Base-by-base conservation (phyloP, 2,329 filamentous ascomycete genomes). In the Zymoseptoria brevis region DNA sequence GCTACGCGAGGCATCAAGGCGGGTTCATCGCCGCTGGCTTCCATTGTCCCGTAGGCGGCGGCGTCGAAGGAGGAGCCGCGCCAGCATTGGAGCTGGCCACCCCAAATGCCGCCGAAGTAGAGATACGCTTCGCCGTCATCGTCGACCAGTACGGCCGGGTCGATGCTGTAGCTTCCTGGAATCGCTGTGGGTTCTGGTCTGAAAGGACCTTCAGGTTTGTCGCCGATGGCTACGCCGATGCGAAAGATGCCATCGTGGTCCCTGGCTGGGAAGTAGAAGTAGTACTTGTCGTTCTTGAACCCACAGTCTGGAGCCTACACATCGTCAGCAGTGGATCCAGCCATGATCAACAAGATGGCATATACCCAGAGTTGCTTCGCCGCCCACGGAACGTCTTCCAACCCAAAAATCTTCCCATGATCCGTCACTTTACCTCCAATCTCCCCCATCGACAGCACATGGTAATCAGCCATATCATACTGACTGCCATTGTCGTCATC, bases 401-500 rank as follows among this genome's bases (percentile, higher is more conserved):
- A 77, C 57, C 78, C 79, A 49, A 93, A 81, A 13, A 81, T 87
- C 54, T 88, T 79, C 67, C 88, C 88, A 75, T 91, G 88, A 76
- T 91, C 88, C 19, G 80, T 85, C 2, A 90, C 86, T 19, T 79
- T 76, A 0, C 78, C 77, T 61, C 79, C 80, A 22, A 83, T 76
- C 1, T 80, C 76, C 57, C 83, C 80, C 59, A 82, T 76, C 64
- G 82, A 86, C 74, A 91, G 86, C 72, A 92, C 88, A 74, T 91
- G 88, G 79, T 92, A 92, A 77, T 92, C 88, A 58, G 77, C 80
- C 88, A 91, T 92, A 76, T 90, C 88, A 73, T 90, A 91, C 72
- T 91, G 88, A 75, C 90, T 88, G 70, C 88, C 88, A 80, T 90
- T 90, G 79, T 91, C 88, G 76, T 92, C 91, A 79, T 87, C 86